Conservation (phyloP, 1,139 yeast species). For the Casaregolazyma lundiana region DNA sequence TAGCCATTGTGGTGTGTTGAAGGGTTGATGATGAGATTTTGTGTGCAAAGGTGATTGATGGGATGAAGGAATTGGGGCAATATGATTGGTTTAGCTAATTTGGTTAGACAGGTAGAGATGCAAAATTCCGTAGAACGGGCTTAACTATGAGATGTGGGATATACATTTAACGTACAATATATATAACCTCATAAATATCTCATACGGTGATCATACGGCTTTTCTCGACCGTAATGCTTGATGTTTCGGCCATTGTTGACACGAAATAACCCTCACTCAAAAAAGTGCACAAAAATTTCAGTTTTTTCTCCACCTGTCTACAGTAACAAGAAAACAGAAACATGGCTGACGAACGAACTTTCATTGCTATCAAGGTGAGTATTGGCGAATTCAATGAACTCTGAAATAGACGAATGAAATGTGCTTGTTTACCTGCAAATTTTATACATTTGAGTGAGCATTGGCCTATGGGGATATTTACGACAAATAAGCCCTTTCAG, state of each 20-base stretch:
- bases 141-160: too few relatives aligned
- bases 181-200: too few relatives aligned
- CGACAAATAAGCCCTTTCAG: too few relatives aligned
- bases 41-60: neutral
- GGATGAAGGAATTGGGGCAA: neutral
- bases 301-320: neutral
- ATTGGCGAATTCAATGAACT: neutral
- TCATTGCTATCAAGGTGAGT: constrained; percentile 81
- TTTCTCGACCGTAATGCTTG: too few relatives aligned
- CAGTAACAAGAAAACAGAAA: constrained; percentile 16
- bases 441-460: neutral
- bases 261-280: too few relatives aligned
- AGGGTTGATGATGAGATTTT: constrained; percentile 3
- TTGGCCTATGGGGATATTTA: too few relatives aligned
- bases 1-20: constrained; percentile 45
- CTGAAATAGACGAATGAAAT: neutral
- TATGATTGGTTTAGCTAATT: too few relatives aligned
- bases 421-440: neutral
- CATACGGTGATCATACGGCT: too few relatives aligned
- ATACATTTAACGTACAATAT: too few relatives aligned
- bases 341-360: constrained; percentile 83
- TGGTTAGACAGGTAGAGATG: too few relatives aligned
- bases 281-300: neutral
- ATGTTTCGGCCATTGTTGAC: too few relatives aligned
- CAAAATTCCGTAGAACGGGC: neutral